A percentile compares a stretch with the other conserved stretches of the same genome.
Evolutionary conservation across 768 basidiomycete genomes (phyloP).

Genomic region (Plicaturopsis crispa): DNA sequence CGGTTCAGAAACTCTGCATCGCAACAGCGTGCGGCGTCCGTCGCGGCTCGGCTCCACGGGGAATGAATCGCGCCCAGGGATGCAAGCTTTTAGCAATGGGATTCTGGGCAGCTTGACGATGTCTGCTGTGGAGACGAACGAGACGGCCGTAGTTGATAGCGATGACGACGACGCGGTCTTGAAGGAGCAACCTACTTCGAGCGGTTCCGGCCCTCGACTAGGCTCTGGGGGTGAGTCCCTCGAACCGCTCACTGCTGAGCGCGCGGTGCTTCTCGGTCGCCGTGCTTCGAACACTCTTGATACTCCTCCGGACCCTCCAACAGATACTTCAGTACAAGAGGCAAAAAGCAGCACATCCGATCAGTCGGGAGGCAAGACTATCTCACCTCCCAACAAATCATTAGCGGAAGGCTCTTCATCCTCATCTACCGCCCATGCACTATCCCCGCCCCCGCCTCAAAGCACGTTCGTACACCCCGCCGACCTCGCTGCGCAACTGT

Average conservation of each 20-base stretch:
- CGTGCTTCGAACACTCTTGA: constrained; percentile 36
- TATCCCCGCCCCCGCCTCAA: constrained; percentile 10
- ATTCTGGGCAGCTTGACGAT: constrained; percentile 37
- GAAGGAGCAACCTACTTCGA: constrained; percentile 10
- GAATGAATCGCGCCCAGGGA: background rate
- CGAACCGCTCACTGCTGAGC: background rate
- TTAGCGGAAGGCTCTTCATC: constrained; percentile 24
- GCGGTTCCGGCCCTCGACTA: constrained; percentile 8
- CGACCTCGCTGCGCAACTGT: constrained; percentile 37
- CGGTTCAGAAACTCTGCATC: constrained; percentile 21
- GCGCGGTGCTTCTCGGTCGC: constrained; percentile 23
- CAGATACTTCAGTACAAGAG: constrained; percentile 12
- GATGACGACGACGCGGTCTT: constrained; percentile 23
- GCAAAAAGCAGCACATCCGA: background rate
- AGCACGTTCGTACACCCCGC: constrained; percentile 18
- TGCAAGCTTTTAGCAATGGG: constrained; percentile 7
- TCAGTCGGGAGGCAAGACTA: background rate
- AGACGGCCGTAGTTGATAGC: constrained; percentile 9
- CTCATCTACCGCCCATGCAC: constrained; percentile 8
- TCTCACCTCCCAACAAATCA: background rate
- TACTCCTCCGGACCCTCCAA: constrained; percentile 35
- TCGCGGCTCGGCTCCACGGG: constrained; percentile 8
- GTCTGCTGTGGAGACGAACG: constrained; percentile 42
- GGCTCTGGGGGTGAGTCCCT: constrained; percentile 8
- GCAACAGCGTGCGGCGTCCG: constrained; percentile 9